Evolutionary conservation across 495 filamentous ascomycete genomes (phyloP).

Genomic region (Annulohypoxylon maeteangense): DNA sequence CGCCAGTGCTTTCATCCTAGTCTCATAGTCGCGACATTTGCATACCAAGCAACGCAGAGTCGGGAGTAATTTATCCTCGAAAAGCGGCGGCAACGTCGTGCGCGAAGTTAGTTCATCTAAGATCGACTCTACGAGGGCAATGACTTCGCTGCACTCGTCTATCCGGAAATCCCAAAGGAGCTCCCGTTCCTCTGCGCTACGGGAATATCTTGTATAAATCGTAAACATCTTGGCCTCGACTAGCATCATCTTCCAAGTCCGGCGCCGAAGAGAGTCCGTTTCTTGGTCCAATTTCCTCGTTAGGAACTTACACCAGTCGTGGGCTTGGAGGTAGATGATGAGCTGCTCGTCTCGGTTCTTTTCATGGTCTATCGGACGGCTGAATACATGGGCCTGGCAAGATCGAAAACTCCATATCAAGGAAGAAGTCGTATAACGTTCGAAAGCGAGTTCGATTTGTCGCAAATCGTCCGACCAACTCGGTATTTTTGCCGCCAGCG

Average conservation of each 20-base stretch:
- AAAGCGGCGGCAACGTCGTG: constrained; percentile 11
- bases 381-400: background rate
- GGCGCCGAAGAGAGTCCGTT: background rate
- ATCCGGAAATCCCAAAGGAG: constrained; percentile 18
- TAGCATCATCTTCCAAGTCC: constrained; percentile 22
- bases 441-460: constrained; percentile 17
- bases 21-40: constrained; percentile 23
- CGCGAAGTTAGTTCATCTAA: background rate
- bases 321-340: background rate
- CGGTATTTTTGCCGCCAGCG: background rate
- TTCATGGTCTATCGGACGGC: background rate
- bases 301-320: constrained; percentile 16
- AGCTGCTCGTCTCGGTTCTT: constrained; percentile 18
- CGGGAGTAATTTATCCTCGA: constrained; percentile 32
- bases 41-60: constrained; percentile 10
- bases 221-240: constrained; percentile 29
- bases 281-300: constrained; percentile 7
- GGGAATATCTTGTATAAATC: background rate
- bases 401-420: constrained; percentile 25
- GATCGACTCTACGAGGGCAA: constrained; percentile 12
- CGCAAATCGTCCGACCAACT: background rate
- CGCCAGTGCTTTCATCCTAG: constrained; percentile 10
- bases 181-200: constrained; percentile 10
- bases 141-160: constrained; percentile 11
- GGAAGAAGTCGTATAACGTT: constrained; percentile 22